Evolutionary conservation across 106 monocot genomes (phyloP), one percentile per base, ranked within the genome.

Genomic region (Hemerocallis citrina): DNA sequence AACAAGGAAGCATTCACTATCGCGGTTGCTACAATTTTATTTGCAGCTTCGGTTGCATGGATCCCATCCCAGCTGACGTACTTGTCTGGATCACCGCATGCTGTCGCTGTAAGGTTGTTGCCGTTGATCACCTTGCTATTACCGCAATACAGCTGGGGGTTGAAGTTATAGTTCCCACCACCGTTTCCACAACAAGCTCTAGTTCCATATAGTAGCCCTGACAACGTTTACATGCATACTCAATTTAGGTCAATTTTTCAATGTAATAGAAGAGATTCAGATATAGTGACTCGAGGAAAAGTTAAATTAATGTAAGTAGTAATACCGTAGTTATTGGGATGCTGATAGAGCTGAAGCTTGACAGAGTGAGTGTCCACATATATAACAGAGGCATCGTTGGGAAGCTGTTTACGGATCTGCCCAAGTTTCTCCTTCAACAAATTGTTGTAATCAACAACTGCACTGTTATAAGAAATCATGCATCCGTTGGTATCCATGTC

Each of bases 61-160:
- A 89, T 85, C 16, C 93, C 93, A 45, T 94, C 93, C 93, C 93
- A 89, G 54, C 93, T 94, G 63, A 80, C 85, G 42, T 94, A 86
- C 40, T 77, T 80, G 31, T 78, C 63, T 9, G 89, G 93, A 33
- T 94, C 77, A 13, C 4, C 30, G 41, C 93, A 89, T 21, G 85
- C 85, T 6, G 19, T 59, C 35, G 85, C 85, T 3, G 56, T 75
- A 17, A 83, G 62, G 4, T 36, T 68, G 36, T 6, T 55, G 21
- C 89, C 93, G 35, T 85, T 67, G 7, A 80, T 80, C 55, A 62
- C 44, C 75, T 82, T 85, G 69, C 61, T 85, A 31, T 82, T 83
- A 7, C 93, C 85, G 46, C 89, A 94, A 43, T 55, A 80, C 1
- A 89, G 63, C 10, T 49, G 35, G 2, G 63, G 79, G 40, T 85